phyloP scores from a whole-genome alignment of 2,329 filamentous ascomycete genomes.

The Sporothrix phasma region DNA sequence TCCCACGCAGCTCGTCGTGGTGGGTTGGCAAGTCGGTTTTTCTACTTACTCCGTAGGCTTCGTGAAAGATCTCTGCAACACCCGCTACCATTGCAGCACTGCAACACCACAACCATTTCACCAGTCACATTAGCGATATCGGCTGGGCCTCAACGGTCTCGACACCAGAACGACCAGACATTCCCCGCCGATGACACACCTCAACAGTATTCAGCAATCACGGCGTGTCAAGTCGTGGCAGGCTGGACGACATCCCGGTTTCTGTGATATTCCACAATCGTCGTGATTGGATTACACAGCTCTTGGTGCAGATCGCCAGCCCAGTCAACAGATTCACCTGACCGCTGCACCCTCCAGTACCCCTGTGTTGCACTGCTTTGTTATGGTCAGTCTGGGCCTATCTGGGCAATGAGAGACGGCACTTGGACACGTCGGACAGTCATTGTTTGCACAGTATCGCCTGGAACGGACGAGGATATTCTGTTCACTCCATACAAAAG shows the following conservation, averaged over 20 bases:
- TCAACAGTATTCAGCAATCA: background rate
- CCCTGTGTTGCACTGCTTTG: background rate
- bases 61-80: background rate
- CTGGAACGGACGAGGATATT: background rate
- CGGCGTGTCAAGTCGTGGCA: background rate
- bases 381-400: background rate
- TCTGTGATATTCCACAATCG: background rate
- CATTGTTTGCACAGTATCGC: background rate
- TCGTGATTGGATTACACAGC: background rate
- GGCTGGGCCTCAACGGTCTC: background rate
- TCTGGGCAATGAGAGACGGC: background rate
- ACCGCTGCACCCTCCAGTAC: background rate
- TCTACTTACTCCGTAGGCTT: too few species aligned
- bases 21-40: background rate
- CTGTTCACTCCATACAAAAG: background rate
- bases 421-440: background rate
- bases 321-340: background rate
- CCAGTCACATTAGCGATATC: background rate
- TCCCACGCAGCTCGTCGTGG: background rate
- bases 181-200: conserved; percentile 2
- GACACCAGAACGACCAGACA: background rate
- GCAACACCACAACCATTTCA: background rate
- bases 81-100: background rate
- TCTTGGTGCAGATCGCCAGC: background rate
- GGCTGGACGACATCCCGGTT: background rate